phyloP scores from a whole-genome alignment of 805 yeast genomes.

The Candida insectalens region DNA sequence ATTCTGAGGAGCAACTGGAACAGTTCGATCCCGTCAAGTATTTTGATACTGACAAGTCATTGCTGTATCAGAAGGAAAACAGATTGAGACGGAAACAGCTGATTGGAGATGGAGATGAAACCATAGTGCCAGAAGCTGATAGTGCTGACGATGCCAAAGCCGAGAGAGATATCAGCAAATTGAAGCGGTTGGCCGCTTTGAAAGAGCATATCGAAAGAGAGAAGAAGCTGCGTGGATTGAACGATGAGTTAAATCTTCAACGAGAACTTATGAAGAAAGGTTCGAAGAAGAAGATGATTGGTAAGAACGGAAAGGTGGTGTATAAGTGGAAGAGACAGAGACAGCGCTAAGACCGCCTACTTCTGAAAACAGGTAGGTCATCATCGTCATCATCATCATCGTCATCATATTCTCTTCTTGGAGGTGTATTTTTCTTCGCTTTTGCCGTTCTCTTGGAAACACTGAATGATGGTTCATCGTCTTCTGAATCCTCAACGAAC shows the following conservation, averaged over 20 bases:
- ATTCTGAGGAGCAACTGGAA: slow-evolving; percentile 42
- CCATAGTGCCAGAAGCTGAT: slow-evolving; percentile 9
- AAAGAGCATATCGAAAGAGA: slow-evolving; percentile 64
- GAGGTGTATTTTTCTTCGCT: not conserved
- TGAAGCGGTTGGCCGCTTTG: slow-evolving; percentile 49
- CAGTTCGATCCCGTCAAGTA: slow-evolving; percentile 52
- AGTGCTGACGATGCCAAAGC: slow-evolving; percentile 14
- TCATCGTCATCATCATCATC: not conserved
- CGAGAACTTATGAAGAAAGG: slow-evolving; percentile 90
- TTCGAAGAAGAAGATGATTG: slow-evolving; percentile 64
- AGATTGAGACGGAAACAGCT: slow-evolving; percentile 58
- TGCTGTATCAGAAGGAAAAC: slow-evolving; percentile 60
- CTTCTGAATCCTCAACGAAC: slow-evolving; percentile 20
- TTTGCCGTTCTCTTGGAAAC: slow-evolving; percentile 6
- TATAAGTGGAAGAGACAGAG: slow-evolving; percentile 84
- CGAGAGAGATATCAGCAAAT: slow-evolving; percentile 37
- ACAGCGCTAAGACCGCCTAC: slow-evolving; percentile 30
- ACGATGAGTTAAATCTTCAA: slow-evolving; percentile 65
- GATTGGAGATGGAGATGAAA: slow-evolving; percentile 21
- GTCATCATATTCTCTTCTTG: not conserved
- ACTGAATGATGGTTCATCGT: slow-evolving; percentile 21
- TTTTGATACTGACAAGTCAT: slow-evolving; percentile 61
- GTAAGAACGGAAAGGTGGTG: slow-evolving; percentile 53
- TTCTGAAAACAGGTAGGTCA: not conserved
- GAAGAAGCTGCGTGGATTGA: slow-evolving; percentile 55